Evolutionary conservation across 2,329 filamentous ascomycete genomes (phyloP).

Genomic region (Ascochyta fabae): DNA sequence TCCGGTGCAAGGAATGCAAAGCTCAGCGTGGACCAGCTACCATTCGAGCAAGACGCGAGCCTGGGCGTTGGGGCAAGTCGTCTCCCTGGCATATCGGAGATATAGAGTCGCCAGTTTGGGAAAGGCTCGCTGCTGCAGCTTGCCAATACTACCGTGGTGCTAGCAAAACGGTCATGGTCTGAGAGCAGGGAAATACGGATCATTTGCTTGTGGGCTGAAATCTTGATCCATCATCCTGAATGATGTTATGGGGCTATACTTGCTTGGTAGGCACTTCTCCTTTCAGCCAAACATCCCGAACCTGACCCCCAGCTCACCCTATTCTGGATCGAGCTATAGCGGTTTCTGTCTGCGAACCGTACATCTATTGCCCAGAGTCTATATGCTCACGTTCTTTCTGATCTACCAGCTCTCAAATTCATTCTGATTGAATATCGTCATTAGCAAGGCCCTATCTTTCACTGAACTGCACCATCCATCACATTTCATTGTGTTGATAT

Average conservation of each 20-base stretch:
- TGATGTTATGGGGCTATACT: constrained; percentile 44
- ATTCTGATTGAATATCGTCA: constrained; percentile 5
- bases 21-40: constrained; percentile 44
- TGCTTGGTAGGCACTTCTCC: constrained; percentile 46
- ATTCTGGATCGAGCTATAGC: constrained; percentile 47
- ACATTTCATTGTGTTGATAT: constrained; percentile 28
- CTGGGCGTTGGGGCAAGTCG: constrained; percentile 46
- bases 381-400: constrained; percentile 32
- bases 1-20: constrained; percentile 50
- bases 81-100: constrained; percentile 51
- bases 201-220: constrained; percentile 54
- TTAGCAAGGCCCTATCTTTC: constrained; percentile 1
- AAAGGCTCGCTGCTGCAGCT: constrained; percentile 55
- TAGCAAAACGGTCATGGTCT: constrained; percentile 52
- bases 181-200: constrained; percentile 54
- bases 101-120: constrained; percentile 51
- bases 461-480: constrained; percentile 6
- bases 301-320: constrained; percentile 36
- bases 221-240: constrained; percentile 48
- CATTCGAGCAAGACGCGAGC: constrained; percentile 44
- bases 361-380: constrained; percentile 43
- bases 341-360: constrained; percentile 37
- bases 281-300: constrained; percentile 51
- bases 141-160: constrained; percentile 55
- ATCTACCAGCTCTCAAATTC: constrained; percentile 21